Percentiles rank a stretch among this genome's conserved stretches.
Evolutionary conservation across 345 rosid species (phyloP).

Genomic region (Lepidium sativum): DNA sequence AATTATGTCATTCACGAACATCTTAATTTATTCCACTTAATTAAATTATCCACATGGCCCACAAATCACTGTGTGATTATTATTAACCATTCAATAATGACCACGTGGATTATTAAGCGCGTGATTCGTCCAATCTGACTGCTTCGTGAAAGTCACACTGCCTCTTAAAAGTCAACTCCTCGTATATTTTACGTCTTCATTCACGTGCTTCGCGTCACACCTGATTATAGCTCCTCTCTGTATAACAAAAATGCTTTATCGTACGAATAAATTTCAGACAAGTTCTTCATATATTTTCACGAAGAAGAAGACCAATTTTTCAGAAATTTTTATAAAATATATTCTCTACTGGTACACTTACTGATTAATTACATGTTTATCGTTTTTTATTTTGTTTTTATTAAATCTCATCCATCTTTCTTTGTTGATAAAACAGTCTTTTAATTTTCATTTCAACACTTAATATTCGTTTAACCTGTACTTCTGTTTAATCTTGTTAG

Average conservation of each 20-base stretch:
- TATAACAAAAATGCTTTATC: neutral
- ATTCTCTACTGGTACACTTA: too few relatives aligned
- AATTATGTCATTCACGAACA: neutral
- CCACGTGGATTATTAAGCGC: neutral
- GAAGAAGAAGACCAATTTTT: neutral
- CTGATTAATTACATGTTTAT: neutral
- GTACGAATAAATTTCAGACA: neutral
- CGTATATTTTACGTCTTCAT: neutral
- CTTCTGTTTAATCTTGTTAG: neutral
- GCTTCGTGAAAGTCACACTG: too few relatives aligned
- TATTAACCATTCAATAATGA: neutral
- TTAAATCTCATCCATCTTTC: neutral
- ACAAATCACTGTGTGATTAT: neutral
- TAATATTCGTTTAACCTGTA: neutral
- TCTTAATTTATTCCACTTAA: too few relatives aligned
- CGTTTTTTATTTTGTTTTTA: too few relatives aligned
- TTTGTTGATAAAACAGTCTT: neutral
- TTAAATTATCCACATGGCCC: too few relatives aligned
- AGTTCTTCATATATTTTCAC: neutral
- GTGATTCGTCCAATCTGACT: constrained; percentile 1
- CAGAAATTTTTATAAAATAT: neutral
- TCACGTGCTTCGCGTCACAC: constrained; percentile 12
- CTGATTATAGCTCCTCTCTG: neutral
- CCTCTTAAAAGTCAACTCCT: constrained; percentile 13
- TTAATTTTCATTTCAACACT: neutral